These are phyloP conservation scores for Cercophora newfieldiana DNA, from an alignment of 495 filamentous ascomycete genomes.

Conservation along the genomic window DNA sequence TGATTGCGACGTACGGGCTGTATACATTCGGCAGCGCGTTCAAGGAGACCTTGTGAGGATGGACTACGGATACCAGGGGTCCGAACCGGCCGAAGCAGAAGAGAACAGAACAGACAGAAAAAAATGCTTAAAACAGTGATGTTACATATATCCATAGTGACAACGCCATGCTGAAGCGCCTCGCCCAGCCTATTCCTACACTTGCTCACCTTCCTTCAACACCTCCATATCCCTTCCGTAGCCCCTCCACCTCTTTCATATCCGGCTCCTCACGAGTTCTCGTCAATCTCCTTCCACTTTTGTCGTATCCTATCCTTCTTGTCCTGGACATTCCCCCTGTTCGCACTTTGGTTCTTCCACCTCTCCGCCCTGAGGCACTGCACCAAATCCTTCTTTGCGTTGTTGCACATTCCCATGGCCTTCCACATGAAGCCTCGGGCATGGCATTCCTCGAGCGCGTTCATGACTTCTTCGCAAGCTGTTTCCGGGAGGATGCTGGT, in stretches of 20 bases:
- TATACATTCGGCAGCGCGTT: slow-evolving; percentile 61
- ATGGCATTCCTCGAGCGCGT: slow-evolving; percentile 91
- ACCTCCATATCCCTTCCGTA: not conserved
- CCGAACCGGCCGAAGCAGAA: not conserved
- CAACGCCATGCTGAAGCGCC: not conserved
- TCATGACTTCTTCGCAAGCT: slow-evolving; percentile 95
- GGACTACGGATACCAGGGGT: slow-evolving; percentile 8
- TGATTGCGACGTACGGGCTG: slow-evolving; percentile 61
- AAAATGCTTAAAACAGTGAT: not conserved
- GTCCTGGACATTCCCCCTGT: slow-evolving; percentile 69
- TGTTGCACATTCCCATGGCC: slow-evolving; percentile 84
- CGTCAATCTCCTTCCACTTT: slow-evolving; percentile 82
- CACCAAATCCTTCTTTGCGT: slow-evolving; percentile 76
- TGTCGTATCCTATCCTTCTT: slow-evolving; percentile 68
- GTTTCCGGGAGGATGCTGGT: not conserved
- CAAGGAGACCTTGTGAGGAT: slow-evolving; percentile 35
- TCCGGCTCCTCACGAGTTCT: slow-evolving; percentile 54
- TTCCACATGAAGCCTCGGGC: slow-evolving; percentile 88
- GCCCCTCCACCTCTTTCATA: not conserved
- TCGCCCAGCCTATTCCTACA: not conserved
- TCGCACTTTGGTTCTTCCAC: slow-evolving; percentile 68
- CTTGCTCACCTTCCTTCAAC: not conserved
- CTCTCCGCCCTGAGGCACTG: slow-evolving; percentile 79
- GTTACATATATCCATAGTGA: not conserved
- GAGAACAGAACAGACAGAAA: slow-evolving; percentile 12